These are phyloP conservation scores for Thelonectria blattea DNA, from an alignment of 2,329 filamentous ascomycete genomes.

Conservation along the genomic window DNA sequence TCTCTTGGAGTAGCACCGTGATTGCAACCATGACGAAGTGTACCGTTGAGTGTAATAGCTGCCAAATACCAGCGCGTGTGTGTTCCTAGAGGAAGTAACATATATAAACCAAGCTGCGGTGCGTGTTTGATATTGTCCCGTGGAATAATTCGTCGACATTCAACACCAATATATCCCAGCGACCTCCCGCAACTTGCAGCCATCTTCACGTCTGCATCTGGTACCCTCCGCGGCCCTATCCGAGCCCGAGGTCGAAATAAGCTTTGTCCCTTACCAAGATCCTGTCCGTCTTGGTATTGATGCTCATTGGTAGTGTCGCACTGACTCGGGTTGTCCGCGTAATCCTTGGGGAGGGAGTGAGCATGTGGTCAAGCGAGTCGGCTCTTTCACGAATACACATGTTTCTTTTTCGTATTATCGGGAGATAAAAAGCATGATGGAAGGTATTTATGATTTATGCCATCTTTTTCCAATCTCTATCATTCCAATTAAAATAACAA, in stretches of 20 bases:
- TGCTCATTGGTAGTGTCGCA: not conserved
- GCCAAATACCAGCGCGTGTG: no score
- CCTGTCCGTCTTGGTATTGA: not conserved
- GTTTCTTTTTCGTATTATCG: no score
- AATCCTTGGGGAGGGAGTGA: not conserved
- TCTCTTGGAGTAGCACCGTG: not conserved
- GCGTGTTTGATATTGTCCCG: no score
- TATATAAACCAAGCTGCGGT: no score
- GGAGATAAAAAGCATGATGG: no score
- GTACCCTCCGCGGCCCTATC: not conserved
- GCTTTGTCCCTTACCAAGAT: constrained; percentile 11
- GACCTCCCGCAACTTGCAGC: not conserved
- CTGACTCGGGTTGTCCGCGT: not conserved
- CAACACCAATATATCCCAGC: not conserved
- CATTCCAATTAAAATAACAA: no score
- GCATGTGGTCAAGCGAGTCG: no score
- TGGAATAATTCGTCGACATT: no score
- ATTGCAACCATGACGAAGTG: not conserved
- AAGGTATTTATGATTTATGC: no score
- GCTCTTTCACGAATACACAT: no score
- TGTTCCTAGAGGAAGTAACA: no score
- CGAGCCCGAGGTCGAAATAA: constrained; percentile 4
- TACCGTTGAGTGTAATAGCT: not conserved
- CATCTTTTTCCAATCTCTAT: no score
- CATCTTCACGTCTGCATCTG: not conserved